phyloP scores from a whole-genome alignment of 495 filamentous ascomycete species.

The Xylaria scruposa region DNA sequence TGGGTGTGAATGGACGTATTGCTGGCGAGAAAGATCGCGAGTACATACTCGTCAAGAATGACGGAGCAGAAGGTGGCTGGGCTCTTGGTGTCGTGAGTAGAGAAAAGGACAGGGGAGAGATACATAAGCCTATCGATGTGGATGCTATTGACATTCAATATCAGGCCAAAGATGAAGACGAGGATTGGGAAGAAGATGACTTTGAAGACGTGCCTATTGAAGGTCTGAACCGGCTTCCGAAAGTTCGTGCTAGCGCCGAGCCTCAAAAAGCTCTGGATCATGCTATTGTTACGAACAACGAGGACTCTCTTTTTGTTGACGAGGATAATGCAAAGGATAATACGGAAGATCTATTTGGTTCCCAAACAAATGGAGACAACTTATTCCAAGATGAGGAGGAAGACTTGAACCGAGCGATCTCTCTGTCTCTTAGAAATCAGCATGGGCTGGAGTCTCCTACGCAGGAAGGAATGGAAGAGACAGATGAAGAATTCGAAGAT shows the following conservation, averaged over 20 bases:
- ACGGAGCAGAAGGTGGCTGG: slow-evolving; percentile 95
- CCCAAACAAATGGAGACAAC: slow-evolving; percentile 34
- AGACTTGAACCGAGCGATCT: slow-evolving; percentile 81
- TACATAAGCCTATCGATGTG: slow-evolving; percentile 87
- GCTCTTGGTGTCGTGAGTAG: slow-evolving; percentile 89
- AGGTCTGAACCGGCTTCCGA: slow-evolving; percentile 88
- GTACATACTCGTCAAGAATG: slow-evolving; percentile 95
- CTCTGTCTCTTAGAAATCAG: slow-evolving; percentile 71
- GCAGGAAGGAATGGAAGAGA: slow-evolving; percentile 45
- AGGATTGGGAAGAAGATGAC: slow-evolving; percentile 71
- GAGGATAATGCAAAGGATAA: slow-evolving; percentile 45
- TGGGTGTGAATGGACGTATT: slow-evolving; percentile 70
- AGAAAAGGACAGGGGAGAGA: slow-evolving; percentile 74
- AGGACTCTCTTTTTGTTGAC: slow-evolving; percentile 72
- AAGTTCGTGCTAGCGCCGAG: slow-evolving; percentile 35
- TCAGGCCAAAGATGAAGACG: slow-evolving; percentile 60
- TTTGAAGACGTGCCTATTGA: slow-evolving; percentile 98
- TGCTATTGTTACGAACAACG: slow-evolving; percentile 26
- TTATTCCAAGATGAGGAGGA: slow-evolving; percentile 69
- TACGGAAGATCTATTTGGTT: slow-evolving; percentile 39
- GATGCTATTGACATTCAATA: slow-evolving; percentile 71
- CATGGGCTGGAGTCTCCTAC: slow-evolving; percentile 38
- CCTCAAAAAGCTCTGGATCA: slow-evolving; percentile 32
- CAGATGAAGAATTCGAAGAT: slow-evolving; percentile 56
- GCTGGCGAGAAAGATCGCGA: slow-evolving; percentile 90